Evolutionary conservation across 2,329 filamentous ascomycete genomes (phyloP), one percentile per base, ranked within the genome.

Genomic region (Chlorencoelia australis): DNA sequence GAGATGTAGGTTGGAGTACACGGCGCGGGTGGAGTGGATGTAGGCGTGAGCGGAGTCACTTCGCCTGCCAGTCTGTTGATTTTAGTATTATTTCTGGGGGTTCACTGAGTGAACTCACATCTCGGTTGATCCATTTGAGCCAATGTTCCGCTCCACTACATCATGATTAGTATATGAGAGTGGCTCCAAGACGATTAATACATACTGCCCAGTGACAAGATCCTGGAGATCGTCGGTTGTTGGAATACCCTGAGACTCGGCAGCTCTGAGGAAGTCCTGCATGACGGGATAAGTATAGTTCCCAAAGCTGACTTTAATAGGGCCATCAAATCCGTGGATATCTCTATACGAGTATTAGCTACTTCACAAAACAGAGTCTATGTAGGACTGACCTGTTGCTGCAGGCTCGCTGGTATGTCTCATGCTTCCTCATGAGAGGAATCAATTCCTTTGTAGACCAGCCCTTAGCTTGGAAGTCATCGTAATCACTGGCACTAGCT

Each of bases 91-190:
- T 30, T 27, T 29, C 9, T 14, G 20, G 16, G 19, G 10, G 13
- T 4, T 4, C 2, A 20, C 18, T 2, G 3, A 14, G 3, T n/a
- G 5, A 8, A 43, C 63, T 51, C 49, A 66, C 65, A 47, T 73
- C 74, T 41, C 73, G 71, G 52, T 88, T 87, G 59, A 88, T 87
- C 82, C 82, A 88, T 60, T 88, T 87, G 38, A 88, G 63, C 82
- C 82, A 88, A 46, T 87, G 82, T 60, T 87, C 81, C 30, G 81
- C 82, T 44, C 82, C 82, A 37, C 51, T 53, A n/a, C 8, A 13
- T 16, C 16, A 33, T 15, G 15, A 17, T 45, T 18, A 39, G 28
- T 21, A 15, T 28, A n/a, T n/a, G n/a, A n/a, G n/a, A n/a, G n/a
- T n/a, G n/a, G n/a, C n/a, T n/a, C n/a, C 15, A 10, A 20, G 13